phyloP scores from a whole-genome alignment of 176 grass and related monocot genomes.

The Canna indica region DNA sequence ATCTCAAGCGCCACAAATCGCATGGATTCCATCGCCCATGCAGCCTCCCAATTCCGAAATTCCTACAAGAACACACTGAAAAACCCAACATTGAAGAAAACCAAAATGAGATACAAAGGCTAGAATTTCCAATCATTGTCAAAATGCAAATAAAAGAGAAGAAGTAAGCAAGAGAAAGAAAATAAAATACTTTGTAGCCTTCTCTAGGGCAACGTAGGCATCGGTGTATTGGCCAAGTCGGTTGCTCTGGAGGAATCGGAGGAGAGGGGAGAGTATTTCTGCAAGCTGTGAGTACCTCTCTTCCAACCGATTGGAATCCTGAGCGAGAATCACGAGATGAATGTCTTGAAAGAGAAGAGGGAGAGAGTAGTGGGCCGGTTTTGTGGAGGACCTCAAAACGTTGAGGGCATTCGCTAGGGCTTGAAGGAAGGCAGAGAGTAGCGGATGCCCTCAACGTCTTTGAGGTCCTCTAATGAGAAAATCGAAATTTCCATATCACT shows the following conservation, averaged over 20 bases:
- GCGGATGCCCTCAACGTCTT: too few relatives aligned
- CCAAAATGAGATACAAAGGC: background rate
- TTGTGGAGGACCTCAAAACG: constrained; percentile 22
- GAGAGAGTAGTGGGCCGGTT: background rate
- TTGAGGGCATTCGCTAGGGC: constrained; percentile 58
- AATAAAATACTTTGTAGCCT: constrained; percentile 49
- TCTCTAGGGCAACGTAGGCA: constrained; percentile 75
- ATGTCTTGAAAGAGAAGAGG: background rate
- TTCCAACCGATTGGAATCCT: constrained; percentile 37
- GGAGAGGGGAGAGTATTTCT: constrained; percentile 51
- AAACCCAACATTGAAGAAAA: constrained; percentile 22
- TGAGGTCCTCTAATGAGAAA: too few relatives aligned
- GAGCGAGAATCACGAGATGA: background rate
- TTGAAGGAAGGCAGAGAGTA: constrained; percentile 29
- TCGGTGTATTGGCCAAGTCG: constrained; percentile 53
- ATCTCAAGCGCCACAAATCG: constrained; percentile 76
- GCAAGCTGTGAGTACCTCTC: constrained; percentile 51
- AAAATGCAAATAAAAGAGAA: background rate
- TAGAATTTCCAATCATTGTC: background rate
- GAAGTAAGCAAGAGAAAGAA: constrained; percentile 4
- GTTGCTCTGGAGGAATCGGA: constrained; percentile 67
- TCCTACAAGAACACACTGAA: constrained; percentile 82
- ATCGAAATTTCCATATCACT: too few relatives aligned
- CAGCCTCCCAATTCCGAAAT: constrained; percentile 89
- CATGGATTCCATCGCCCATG: constrained; percentile 89